Percentiles rank a stretch among this genome's conserved stretches.
Conservation (phyloP, 306 rosid species). For the Quercus robur region DNA sequence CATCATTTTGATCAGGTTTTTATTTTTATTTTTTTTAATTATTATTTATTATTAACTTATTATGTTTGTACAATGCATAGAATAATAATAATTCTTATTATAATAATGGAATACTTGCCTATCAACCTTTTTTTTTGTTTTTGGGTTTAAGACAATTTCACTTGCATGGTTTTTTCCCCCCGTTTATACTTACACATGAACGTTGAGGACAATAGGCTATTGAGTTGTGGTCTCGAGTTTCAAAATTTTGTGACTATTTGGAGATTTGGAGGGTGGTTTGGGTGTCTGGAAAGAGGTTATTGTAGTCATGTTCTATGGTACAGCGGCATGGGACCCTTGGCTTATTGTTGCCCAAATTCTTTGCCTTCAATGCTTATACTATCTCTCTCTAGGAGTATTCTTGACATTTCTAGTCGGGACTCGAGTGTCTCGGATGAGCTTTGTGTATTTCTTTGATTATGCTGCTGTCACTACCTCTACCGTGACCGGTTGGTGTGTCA, state of each 20-base stretch:
- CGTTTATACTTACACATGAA: too few species aligned
- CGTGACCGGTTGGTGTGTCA: slow-evolving; percentile 84
- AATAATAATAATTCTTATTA: too few species aligned
- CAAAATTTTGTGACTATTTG: background rate
- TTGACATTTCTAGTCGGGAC: slow-evolving; percentile 73
- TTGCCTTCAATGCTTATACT: slow-evolving; percentile 84
- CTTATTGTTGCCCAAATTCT: slow-evolving; percentile 92
- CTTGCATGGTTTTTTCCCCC: too few species aligned
- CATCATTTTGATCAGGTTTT: too few species aligned
- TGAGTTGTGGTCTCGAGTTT: too few species aligned
- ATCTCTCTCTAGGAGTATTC: slow-evolving; percentile 69
- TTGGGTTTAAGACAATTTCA: too few species aligned
- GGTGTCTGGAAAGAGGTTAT: slow-evolving; percentile 15
- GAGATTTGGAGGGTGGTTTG: background rate
- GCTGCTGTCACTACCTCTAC: slow-evolving; percentile 67
- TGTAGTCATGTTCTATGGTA: slow-evolving; percentile 91
- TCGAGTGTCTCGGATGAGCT: slow-evolving; percentile 84
- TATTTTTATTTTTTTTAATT: too few species aligned
- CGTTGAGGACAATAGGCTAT: too few species aligned
- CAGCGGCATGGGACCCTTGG: slow-evolving; percentile 95
- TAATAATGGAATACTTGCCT: too few species aligned
- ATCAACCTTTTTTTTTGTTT: too few species aligned
- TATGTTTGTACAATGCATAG: too few species aligned
- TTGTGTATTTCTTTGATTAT: slow-evolving; percentile 91
- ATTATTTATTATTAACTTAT: too few species aligned